phyloP scores from a whole-genome alignment of 352 stramenopile genomes.

The Phytophthora pseudosyringae region DNA sequence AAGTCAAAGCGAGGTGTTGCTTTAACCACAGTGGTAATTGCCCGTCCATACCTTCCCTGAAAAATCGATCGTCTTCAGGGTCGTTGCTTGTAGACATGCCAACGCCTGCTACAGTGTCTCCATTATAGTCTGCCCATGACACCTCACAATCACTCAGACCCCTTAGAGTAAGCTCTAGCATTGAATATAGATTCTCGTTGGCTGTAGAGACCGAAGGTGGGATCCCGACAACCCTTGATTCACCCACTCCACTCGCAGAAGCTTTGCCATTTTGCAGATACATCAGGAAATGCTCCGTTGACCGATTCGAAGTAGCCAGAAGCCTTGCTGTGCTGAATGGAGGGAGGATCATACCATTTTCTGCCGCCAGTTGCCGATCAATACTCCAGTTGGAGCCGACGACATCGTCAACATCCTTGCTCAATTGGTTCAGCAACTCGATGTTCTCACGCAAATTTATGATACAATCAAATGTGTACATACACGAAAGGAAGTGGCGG shows the following conservation, averaged over 20 bases:
- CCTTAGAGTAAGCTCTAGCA: conserved; percentile 79
- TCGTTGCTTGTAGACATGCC: conserved; percentile 15
- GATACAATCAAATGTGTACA: conserved; percentile 85
- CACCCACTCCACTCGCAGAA: conserved; percentile 9
- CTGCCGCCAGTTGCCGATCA: conserved; percentile 50
- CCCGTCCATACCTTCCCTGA: conserved; percentile 51
- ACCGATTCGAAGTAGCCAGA: conserved; percentile 65
- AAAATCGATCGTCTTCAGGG: conserved; percentile 50
- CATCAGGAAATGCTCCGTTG: conserved; percentile 87
- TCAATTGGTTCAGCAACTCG: conserved; percentile 46
- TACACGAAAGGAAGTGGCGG: conserved; percentile 78
- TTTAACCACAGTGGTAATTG: conserved; percentile 83
- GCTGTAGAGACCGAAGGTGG: conserved; percentile 53
- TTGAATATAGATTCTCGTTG: conserved; percentile 88
- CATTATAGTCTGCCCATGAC: conserved; percentile 82
- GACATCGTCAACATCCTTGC: conserved; percentile 42
- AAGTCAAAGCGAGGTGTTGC: conserved; percentile 47
- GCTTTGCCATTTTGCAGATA: conserved; percentile 65
- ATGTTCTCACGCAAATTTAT: conserved; percentile 62
- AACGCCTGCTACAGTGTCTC: conserved; percentile 37
- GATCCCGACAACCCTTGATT: conserved; percentile 1
- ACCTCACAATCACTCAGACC: conserved; percentile 88
- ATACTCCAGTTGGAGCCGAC: conserved; percentile 62
- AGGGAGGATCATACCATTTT: conserved; percentile 64
- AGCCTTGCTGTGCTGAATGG: conserved; percentile 88